These are phyloP conservation scores for Mycena albidolilacea DNA, from an alignment of 768 basidiomycete genomes.

Conservation along the genomic window DNA sequence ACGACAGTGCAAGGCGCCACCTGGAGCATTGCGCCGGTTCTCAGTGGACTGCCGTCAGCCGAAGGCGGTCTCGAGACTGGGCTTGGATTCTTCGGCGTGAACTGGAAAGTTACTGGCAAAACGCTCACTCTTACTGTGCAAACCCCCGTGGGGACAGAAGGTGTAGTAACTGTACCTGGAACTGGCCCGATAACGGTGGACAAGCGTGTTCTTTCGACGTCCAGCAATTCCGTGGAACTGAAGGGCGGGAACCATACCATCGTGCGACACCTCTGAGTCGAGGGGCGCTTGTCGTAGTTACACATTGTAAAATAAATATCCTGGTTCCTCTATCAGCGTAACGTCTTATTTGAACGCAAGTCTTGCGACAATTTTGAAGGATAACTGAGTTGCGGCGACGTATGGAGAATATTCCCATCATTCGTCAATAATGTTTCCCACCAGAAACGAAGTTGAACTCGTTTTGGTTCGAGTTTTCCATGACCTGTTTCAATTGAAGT, in stretches of 20 bases:
- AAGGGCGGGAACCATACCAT: constrained; percentile 34
- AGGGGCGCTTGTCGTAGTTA: background rate
- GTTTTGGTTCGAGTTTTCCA: no score
- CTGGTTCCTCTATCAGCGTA: no score
- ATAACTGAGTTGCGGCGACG: no score
- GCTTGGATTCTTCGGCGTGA: constrained; percentile 61
- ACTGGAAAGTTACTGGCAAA: constrained; percentile 49
- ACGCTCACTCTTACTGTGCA: constrained; percentile 43
- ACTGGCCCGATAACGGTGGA: constrained; percentile 42
- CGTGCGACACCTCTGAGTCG: background rate
- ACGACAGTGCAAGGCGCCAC: constrained; percentile 57
- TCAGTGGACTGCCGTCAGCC: constrained; percentile 56
- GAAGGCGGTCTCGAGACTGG: constrained; percentile 63
- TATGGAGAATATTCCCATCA: no score
- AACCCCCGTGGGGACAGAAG: constrained; percentile 47
- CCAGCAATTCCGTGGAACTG: constrained; percentile 23
- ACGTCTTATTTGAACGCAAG: no score
- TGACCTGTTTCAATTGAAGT: no score
- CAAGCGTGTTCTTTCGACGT: background rate
- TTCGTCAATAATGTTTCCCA: no score
- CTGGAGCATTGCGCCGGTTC: constrained; percentile 61
- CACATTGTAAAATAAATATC: no score
- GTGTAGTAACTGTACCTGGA: constrained; percentile 48
- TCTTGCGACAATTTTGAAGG: no score
- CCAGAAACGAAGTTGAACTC: no score